A percentile compares a stretch with the other conserved stretches of the same genome.
phyloP scores from a whole-genome alignment of 2,329 filamentous ascomycete species.

The Venturia asperata region DNA sequence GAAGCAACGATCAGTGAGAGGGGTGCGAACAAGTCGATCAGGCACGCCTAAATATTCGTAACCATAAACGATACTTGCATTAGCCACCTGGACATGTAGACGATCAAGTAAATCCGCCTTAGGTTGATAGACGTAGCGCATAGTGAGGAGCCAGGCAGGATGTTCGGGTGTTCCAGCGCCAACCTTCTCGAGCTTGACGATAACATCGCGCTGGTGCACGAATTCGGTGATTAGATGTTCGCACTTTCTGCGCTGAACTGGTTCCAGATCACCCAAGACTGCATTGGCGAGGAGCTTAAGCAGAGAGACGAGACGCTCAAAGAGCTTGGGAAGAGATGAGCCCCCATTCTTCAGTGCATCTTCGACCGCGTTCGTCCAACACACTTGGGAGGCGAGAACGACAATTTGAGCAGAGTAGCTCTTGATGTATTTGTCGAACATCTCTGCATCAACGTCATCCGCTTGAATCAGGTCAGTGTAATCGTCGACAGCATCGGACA shows the following conservation, averaged over 20 bases:
- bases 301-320: conserved; percentile 75
- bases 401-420: conserved; percentile 90
- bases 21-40: conserved; percentile 91
- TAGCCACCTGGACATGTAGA: conserved; percentile 91
- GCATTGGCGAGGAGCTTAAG: conserved; percentile 80
- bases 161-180: conserved; percentile 71
- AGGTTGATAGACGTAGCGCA: conserved; percentile 86
- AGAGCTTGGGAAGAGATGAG: conserved; percentile 59
- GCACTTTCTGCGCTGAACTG: conserved; percentile 88
- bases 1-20: conserved; percentile 96
- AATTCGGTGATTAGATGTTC: conserved; percentile 98
- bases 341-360: conserved; percentile 67
- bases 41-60: conserved; percentile 97
- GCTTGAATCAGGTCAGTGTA: conserved; percentile 73
- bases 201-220: conserved; percentile 91
- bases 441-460: conserved; percentile 59
- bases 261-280: conserved; percentile 80
- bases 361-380: conserved; percentile 87
- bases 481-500: conserved; percentile 76
- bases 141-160: conserved; percentile 89
- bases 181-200: conserved; percentile 73
- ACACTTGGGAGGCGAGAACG: conserved; percentile 85
- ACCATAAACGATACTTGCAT: conserved; percentile 88
- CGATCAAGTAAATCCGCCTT: conserved; percentile 77
- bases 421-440: conserved; percentile 72